Conservation (phyloP, 164 flowering plant species). For the Akebia trifoliata region DNA sequence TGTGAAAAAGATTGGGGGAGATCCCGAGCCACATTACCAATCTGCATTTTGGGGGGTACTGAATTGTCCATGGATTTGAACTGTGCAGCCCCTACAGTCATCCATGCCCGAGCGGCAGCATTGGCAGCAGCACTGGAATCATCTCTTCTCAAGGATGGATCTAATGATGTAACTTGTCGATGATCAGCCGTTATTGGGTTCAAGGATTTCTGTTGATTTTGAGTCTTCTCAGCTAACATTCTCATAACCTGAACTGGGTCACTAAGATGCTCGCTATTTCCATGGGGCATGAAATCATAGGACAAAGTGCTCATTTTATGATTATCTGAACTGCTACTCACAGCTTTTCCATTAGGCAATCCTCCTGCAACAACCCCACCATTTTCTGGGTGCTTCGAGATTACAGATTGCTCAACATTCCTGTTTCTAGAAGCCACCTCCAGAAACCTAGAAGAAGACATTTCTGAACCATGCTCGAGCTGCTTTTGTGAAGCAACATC, state of each 20-base stretch:
- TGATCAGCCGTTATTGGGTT: conserved; percentile 23
- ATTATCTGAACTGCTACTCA: conserved; percentile 18
- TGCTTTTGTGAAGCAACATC: conserved; percentile 30
- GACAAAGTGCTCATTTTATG: conserved; percentile 20
- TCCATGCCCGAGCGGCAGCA: conserved; percentile 74
- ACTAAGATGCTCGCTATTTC: conserved; percentile 40
- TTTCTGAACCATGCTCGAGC: conserved; percentile 28
- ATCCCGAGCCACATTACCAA: conserved; percentile 44
- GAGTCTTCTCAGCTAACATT: conserved; percentile 46
- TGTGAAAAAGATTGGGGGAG: conserved; percentile 32
- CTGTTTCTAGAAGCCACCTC: conserved; percentile 32
- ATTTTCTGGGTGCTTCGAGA: conserved; percentile 34
- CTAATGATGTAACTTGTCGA: conserved; percentile 23
- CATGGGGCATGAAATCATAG: conserved; percentile 29
- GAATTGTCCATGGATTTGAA: conserved; percentile 36
- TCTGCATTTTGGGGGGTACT: conserved; percentile 34
- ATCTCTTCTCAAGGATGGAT: conserved; percentile 42
- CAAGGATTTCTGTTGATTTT: conserved; percentile 40
- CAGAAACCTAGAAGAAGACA: conserved; percentile 27
- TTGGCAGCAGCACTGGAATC: conserved; percentile 49
- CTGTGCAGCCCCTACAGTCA: conserved; percentile 62
- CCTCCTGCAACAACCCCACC: conserved; percentile 34
- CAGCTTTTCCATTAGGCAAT: conserved; percentile 39
- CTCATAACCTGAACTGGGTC: conserved; percentile 77
- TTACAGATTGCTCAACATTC: conserved; percentile 26